Conservation (phyloP, 2,329 filamentous ascomycete species). For the Annulohypoxylon truncatum region DNA sequence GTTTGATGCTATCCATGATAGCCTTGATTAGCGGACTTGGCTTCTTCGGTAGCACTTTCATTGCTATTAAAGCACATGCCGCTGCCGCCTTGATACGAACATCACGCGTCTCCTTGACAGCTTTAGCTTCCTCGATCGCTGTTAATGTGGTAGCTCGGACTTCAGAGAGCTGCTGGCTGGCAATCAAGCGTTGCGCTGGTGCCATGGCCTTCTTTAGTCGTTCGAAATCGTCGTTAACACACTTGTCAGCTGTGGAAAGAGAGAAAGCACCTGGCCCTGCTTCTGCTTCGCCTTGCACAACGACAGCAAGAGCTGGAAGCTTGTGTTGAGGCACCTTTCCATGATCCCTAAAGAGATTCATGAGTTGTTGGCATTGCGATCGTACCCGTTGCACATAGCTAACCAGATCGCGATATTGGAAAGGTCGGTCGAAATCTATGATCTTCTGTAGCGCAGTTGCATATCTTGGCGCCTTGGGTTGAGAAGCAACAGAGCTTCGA, state of each 20-base stretch:
- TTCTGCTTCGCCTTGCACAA: conserved; percentile 92
- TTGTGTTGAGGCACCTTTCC: conserved; percentile 81
- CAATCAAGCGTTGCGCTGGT: conserved; percentile 87
- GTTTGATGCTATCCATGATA: conserved; percentile 98
- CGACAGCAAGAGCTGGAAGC: conserved; percentile 84
- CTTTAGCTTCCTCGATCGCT: conserved; percentile 83
- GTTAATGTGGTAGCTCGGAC: conserved; percentile 75
- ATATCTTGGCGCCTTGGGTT: conserved; percentile 68
- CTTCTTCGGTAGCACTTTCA: conserved; percentile 90
- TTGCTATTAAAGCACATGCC: conserved; percentile 88
- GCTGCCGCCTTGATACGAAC: conserved; percentile 87
- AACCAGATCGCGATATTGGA: conserved; percentile 88
- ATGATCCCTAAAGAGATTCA: conserved; percentile 92
- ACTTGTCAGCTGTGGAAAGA: conserved; percentile 86
- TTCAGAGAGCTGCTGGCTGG: conserved; percentile 81
- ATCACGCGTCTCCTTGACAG: conserved; percentile 84
- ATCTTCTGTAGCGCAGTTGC: conserved; percentile 76
- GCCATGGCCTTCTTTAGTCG: conserved; percentile 88
- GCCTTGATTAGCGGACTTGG: conserved; percentile 92
- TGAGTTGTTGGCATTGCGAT: conserved; percentile 88
- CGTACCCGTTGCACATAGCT: conserved; percentile 90
- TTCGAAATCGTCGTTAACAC: conserved; percentile 86
- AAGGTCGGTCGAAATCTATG: conserved; percentile 83
- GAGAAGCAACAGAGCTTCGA: conserved; percentile 61
- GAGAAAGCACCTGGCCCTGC: conserved; percentile 95